Evolutionary conservation across 202 grass and related monocot species (phyloP).

Genomic region (Digitaria exilis): DNA sequence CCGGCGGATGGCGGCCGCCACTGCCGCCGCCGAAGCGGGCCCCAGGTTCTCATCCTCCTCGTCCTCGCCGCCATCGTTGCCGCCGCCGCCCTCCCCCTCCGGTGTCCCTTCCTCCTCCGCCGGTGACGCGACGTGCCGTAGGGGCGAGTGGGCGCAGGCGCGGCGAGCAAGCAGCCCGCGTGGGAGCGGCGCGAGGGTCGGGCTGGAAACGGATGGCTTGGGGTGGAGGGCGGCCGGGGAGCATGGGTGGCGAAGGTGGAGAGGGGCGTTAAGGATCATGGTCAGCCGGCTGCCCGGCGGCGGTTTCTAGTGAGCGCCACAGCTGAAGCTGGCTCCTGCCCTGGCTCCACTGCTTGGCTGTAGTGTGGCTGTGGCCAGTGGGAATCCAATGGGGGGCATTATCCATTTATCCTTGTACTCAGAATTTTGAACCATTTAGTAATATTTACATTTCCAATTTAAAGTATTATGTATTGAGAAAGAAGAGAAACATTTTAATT

Average conservation of each 20-base stretch:
- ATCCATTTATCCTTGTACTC: neutral
- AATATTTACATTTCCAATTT: no score
- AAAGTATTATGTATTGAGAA: no score
- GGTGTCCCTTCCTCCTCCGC: conserved; percentile 18
- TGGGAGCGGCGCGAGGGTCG: neutral
- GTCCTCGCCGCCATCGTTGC: no score
- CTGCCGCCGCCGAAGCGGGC: conserved; percentile 54
- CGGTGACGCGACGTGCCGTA: conserved; percentile 47
- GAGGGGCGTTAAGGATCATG: conserved; percentile 32
- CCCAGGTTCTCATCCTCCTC: conserved; percentile 34
- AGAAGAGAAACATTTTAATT: no score
- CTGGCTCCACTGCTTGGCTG: neutral
- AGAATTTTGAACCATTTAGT: no score
- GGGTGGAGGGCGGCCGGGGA: neutral
- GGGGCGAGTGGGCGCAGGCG: conserved; percentile 19
- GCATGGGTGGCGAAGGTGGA: neutral
- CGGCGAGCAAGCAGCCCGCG: conserved; percentile 9
- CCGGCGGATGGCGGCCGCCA: conserved; percentile 58
- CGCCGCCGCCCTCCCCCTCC: conserved; percentile 2
- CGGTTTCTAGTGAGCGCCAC: neutral
- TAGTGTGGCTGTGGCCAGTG: neutral
- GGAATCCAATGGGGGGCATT: neutral
- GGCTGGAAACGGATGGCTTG: neutral
- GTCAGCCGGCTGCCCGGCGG: neutral
- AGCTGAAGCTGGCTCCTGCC: neutral